Conservation (phyloP, 768 basidiomycete species). For the Symmetrospora coprosmae region DNA sequence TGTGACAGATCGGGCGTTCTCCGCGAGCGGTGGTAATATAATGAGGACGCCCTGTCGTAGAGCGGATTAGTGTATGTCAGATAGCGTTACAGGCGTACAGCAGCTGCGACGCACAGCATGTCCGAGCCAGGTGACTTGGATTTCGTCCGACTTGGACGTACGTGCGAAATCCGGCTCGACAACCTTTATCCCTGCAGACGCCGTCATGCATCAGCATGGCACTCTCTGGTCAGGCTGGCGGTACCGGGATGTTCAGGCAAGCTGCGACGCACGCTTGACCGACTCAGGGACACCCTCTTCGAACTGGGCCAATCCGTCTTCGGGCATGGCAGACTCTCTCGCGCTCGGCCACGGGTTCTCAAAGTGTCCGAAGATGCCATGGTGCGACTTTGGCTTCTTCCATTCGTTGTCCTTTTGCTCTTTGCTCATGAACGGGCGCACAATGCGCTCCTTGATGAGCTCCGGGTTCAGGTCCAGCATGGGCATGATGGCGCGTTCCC, state of each 20-base stretch:
- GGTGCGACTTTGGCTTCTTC: constrained; percentile 1
- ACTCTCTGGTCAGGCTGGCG: too few relatives aligned
- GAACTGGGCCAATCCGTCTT: too few relatives aligned
- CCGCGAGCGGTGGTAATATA: constrained; percentile 3
- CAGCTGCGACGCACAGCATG: background rate
- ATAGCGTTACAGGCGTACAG: background rate
- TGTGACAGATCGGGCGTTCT: constrained; percentile 30
- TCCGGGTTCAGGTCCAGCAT: too few relatives aligned
- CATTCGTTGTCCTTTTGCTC: background rate
- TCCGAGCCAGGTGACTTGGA: constrained; percentile 8
- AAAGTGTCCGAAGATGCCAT: background rate
- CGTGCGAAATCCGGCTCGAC: background rate
- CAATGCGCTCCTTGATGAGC: too few relatives aligned
- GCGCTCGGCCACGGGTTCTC: constrained; percentile 1
- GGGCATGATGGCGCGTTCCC: too few relatives aligned
- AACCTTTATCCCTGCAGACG: constrained; percentile 11
- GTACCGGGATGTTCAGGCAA: too few relatives aligned
- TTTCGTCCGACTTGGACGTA: background rate
- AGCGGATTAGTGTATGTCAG: background rate
- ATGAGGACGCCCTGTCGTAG: constrained; percentile 2
- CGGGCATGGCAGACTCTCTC: background rate
- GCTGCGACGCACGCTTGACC: background rate
- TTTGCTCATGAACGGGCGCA: too few relatives aligned
- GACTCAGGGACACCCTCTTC: background rate
- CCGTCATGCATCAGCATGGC: background rate